phyloP scores from a whole-genome alignment of 1,139 yeast species.

The Tardiomyces depauwii region DNA sequence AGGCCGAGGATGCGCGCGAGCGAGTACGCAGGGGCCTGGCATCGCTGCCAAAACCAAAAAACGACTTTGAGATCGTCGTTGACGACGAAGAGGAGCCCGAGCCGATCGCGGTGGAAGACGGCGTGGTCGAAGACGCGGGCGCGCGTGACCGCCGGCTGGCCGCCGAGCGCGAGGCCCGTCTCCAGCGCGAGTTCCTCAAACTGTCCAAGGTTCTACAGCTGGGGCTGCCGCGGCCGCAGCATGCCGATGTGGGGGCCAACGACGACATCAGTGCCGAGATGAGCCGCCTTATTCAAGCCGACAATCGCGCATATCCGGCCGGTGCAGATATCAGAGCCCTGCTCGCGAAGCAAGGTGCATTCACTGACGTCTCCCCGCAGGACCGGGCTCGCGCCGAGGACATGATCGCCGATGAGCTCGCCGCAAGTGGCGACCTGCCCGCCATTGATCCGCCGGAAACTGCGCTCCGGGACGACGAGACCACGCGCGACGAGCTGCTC shows the following conservation, averaged over 20 bases:
- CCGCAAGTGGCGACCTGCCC: no score
- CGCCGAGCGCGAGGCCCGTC: constrained; percentile 17
- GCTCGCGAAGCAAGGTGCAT: no score
- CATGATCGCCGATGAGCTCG: no score
- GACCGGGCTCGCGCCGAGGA: no score
- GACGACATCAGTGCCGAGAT: constrained; percentile 9
- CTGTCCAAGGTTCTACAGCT: constrained; percentile 42
- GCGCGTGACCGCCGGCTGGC: constrained; percentile 22
- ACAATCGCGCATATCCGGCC: no score
- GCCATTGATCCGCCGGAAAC: not conserved
- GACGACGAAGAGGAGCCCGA: constrained; percentile 24
- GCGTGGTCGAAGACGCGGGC: constrained; percentile 25
- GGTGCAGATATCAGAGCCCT: no score
- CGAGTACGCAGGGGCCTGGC: constrained; percentile 25
- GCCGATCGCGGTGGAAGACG: constrained; percentile 10
- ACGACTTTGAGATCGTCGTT: constrained; percentile 44
- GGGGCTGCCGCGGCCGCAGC: constrained; percentile 40
- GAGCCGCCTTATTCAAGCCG: no score
- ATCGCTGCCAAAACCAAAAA: constrained; percentile 42
- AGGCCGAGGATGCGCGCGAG: constrained; percentile 6
- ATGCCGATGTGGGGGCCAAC: constrained; percentile 10
- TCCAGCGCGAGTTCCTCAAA: constrained; percentile 21
- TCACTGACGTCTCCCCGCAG: no score
- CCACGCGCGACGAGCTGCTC: not conserved
- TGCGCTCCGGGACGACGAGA: constrained; percentile 1